Percentiles rank a stretch among this genome's conserved stretches.
These are phyloP conservation scores for Microglena sp. DNA, from an alignment of 139 green algal species.

Conservation along the genomic window DNA sequence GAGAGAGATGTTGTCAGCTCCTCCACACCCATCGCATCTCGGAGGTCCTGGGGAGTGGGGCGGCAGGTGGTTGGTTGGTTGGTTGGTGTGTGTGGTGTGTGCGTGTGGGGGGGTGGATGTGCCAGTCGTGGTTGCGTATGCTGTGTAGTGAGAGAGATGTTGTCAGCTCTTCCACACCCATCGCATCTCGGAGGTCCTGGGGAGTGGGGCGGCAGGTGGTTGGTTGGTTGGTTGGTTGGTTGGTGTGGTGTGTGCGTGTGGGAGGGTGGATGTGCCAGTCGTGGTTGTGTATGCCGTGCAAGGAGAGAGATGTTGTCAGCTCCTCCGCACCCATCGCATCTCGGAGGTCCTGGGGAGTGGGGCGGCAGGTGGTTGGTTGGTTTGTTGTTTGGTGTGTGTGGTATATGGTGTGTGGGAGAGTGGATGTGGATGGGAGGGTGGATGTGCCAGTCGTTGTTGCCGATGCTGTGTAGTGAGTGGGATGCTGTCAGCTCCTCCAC, in stretches of 20 bases:
- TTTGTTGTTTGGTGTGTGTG: conserved; percentile 12
- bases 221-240: too few relatives aligned
- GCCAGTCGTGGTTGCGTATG: neutral
- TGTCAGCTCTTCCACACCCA: conserved; percentile 61
- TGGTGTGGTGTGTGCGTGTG: neutral
- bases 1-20: conserved; percentile 57
- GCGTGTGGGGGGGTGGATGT: neutral
- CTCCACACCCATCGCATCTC: conserved; percentile 42
- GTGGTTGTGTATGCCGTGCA: conserved; percentile 32
- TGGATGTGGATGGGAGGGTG: neutral
- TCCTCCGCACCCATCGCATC: conserved; percentile 46
- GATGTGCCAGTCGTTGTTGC: conserved; percentile 26
- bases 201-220: too few relatives aligned
- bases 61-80: neutral
- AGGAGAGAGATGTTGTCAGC: conserved; percentile 47
- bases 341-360: neutral
- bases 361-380: neutral
- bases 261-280: conserved; percentile 20
- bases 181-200: conserved; percentile 58
- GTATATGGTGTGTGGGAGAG: neutral
- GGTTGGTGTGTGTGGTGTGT: neutral
- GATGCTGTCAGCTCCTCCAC: conserved; percentile 58
- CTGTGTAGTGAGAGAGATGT: conserved; percentile 33
- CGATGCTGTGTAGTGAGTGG: conserved; percentile 33
- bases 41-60: neutral